Percentiles rank a stretch among this genome's conserved stretches.
Conservation (phyloP, 495 filamentous ascomycete species). For the Melanomma pulvis-pyrius region DNA sequence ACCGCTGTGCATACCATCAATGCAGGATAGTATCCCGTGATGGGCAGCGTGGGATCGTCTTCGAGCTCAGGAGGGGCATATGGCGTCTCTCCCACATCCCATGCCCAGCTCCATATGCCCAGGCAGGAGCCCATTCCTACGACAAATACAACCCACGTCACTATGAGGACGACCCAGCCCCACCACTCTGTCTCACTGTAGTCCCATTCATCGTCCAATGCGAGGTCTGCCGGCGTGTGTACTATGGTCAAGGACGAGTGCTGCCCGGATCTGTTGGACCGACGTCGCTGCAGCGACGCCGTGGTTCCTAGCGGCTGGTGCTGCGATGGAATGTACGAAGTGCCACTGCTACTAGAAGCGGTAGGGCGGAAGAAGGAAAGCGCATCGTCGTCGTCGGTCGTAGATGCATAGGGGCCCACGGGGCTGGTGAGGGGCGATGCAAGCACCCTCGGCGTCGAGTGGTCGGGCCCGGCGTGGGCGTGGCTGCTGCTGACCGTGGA, state of each 20-base stretch:
- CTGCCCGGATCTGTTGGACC: constrained; percentile 30
- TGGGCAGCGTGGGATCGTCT: constrained; percentile 89
- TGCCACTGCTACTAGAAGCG: constrained; percentile 14
- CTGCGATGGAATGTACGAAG: constrained; percentile 22
- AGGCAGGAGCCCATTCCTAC: constrained; percentile 93
- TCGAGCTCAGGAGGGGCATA: constrained; percentile 91
- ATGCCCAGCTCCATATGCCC: constrained; percentile 99
- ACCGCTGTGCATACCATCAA: constrained; percentile 88
- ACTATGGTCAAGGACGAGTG: constrained; percentile 46
- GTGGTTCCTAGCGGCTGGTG: constrained; percentile 29
- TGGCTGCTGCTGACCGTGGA: constrained; percentile 42
- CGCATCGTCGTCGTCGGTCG: constrained; percentile 79
- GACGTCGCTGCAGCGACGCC: constrained; percentile 51
- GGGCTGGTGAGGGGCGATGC: constrained; percentile 55
- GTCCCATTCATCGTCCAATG: constrained; percentile 67
- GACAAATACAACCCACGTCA: constrained; percentile 94
- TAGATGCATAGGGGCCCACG: constrained; percentile 65
- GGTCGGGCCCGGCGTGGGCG: constrained; percentile 9
- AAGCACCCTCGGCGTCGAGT: constrained; percentile 38
- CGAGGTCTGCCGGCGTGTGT: constrained; percentile 49
- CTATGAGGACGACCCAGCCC: constrained; percentile 88
- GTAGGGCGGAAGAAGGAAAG: constrained; percentile 54
- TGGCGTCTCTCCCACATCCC: constrained; percentile 96
- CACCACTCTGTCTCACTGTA: constrained; percentile 94
- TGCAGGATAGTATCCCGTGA: constrained; percentile 95